A percentile compares a stretch with the other conserved stretches of the same genome.
Conservation (phyloP, 495 filamentous ascomycete species). For the Parathielavia hyrcaniae region DNA sequence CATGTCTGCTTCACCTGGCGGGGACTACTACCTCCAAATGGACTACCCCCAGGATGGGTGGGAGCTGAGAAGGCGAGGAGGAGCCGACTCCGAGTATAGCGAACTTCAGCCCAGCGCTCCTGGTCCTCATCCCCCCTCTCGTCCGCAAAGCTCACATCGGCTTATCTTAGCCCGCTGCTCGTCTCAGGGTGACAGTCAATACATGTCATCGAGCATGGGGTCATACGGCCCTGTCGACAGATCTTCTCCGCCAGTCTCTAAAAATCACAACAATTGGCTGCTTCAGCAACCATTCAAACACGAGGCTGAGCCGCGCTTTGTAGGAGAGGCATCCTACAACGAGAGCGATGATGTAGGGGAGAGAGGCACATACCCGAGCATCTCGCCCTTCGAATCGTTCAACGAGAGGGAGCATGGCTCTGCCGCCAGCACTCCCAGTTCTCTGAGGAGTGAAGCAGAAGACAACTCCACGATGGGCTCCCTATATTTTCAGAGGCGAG, state of each 20-base stretch:
- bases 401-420: neutral
- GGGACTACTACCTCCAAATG: too few relatives aligned
- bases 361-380: neutral
- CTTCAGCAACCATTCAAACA: slow-evolving; percentile 2
- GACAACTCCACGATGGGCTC: neutral
- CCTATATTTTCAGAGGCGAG: neutral
- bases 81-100: neutral
- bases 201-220: neutral
- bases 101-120: neutral
- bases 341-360: neutral
- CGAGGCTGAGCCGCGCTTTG: neutral
- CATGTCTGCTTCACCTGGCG: too few relatives aligned
- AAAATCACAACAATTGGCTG: neutral
- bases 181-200: neutral
- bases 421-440: neutral
- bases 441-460: neutral
- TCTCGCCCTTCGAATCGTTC: neutral
- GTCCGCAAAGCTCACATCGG: neutral
- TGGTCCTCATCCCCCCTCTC: neutral
- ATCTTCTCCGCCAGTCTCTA: neutral
- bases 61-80: neutral
- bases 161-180: neutral
- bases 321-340: neutral
- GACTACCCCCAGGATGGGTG: too few relatives aligned
- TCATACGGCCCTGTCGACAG: neutral